These are phyloP conservation scores for Albatrellus ellisii DNA, from an alignment of 768 basidiomycete species.

Conservation along the genomic window DNA sequence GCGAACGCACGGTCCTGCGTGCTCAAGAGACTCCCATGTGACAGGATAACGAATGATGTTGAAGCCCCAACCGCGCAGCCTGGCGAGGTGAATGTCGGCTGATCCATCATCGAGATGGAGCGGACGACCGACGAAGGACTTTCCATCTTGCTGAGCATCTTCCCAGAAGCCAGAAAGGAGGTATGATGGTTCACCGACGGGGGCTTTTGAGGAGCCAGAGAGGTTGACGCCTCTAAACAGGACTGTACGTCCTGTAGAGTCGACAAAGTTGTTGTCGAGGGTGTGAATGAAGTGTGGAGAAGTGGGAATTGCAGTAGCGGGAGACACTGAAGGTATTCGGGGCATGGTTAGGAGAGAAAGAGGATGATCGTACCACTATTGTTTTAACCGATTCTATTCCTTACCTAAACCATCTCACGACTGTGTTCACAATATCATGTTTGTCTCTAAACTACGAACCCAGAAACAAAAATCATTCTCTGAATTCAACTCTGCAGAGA, in stretches of 20 bases:
- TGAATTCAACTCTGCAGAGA: slow-evolving; percentile 52
- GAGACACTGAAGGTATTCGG: slow-evolving; percentile 39
- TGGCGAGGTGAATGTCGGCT: slow-evolving; percentile 72
- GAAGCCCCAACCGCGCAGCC: slow-evolving; percentile 91
- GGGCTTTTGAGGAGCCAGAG: slow-evolving; percentile 80
- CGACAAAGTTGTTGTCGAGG: slow-evolving; percentile 54
- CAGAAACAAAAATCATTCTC: slow-evolving; percentile 18
- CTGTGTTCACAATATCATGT: too few relatives aligned
- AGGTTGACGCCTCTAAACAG: slow-evolving; percentile 93
- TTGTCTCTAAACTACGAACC: slow-evolving; percentile 58
- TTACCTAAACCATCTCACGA: too few relatives aligned
- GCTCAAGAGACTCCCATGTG: slow-evolving; percentile 94
- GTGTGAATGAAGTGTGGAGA: slow-evolving; percentile 50
- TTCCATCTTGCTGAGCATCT: slow-evolving; percentile 50
- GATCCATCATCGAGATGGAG: slow-evolving; percentile 76
- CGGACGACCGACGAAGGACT: slow-evolving; percentile 65
- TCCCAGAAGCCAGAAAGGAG: slow-evolving; percentile 74
- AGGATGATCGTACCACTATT: too few relatives aligned
- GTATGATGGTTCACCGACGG: slow-evolving; percentile 55
- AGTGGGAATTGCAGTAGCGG: slow-evolving; percentile 38
- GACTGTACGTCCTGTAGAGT: slow-evolving; percentile 59
- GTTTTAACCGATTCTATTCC: too few relatives aligned
- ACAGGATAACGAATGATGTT: slow-evolving; percentile 73
- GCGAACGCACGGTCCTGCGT: slow-evolving; percentile 83
- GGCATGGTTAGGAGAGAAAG: slow-evolving; percentile 29